phyloP scores from a whole-genome alignment of 768 basidiomycete species.

The Lenzites betulinus region DNA sequence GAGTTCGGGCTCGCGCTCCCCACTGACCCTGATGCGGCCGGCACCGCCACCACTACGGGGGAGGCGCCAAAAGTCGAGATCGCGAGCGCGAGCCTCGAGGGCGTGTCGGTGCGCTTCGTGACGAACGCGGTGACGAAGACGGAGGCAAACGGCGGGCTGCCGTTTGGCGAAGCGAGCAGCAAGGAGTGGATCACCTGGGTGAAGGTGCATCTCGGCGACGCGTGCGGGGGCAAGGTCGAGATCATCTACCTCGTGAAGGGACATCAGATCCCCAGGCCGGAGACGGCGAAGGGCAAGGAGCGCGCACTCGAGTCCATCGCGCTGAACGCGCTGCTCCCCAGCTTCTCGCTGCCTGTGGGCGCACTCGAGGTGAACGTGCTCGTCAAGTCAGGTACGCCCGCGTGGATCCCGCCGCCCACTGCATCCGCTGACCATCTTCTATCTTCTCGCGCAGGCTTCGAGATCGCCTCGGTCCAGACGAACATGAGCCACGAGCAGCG shows the following conservation, averaged over 20 bases:
- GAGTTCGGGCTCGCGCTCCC: constrained; percentile 70
- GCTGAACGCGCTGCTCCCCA: constrained; percentile 61
- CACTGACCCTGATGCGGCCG: constrained; percentile 21
- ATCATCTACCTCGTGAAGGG: constrained; percentile 63
- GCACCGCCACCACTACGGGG: constrained; percentile 3
- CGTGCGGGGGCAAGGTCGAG: constrained; percentile 55
- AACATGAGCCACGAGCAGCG: constrained; percentile 58
- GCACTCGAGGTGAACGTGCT: constrained; percentile 65
- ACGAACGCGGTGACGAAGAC: constrained; percentile 44
- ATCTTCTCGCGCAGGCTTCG: constrained; percentile 38
- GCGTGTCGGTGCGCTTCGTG: constrained; percentile 64
- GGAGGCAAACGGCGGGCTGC: constrained; percentile 38
- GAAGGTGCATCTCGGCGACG: constrained; percentile 55
- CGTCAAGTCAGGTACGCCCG: constrained; percentile 49
- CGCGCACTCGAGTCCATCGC: constrained; percentile 28
- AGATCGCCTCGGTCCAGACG: constrained; percentile 47
- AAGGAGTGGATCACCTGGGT: constrained; percentile 70
- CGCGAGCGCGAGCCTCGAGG: constrained; percentile 62
- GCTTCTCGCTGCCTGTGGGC: constrained; percentile 72
- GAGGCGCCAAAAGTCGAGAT: constrained; percentile 51
- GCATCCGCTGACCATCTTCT: background rate
- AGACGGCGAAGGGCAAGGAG: constrained; percentile 41
- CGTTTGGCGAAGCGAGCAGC: constrained; percentile 54
- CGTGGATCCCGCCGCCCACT: background rate
- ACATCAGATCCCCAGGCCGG: constrained; percentile 2